A percentile compares a stretch with the other conserved stretches of the same genome.
Conservation (phyloP, 2,329 filamentous ascomycete species). For the Penicillium sp. region DNA sequence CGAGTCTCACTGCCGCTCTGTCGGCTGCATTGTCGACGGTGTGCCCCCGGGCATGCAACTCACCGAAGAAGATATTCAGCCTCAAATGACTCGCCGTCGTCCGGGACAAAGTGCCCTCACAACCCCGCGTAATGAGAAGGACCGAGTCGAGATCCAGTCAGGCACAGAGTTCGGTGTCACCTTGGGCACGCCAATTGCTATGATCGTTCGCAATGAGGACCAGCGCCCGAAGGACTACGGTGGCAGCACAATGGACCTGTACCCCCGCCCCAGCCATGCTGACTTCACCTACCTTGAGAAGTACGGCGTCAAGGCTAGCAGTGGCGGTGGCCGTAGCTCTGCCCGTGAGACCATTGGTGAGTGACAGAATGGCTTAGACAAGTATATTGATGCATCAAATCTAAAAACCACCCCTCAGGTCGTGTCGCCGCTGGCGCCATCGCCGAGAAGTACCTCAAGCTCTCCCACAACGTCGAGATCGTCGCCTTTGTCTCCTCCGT, state of each 20-base stretch:
- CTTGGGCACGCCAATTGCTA: constrained; percentile 84
- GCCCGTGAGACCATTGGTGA: constrained; percentile 91
- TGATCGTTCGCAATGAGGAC: constrained; percentile 89
- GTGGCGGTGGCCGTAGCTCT: constrained; percentile 84
- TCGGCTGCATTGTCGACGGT: constrained; percentile 94
- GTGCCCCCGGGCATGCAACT: constrained; percentile 85
- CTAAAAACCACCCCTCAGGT: constrained; percentile 42
- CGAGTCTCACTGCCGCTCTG: constrained; percentile 87
- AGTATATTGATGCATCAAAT: not conserved
- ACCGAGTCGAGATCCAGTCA: constrained; percentile 87
- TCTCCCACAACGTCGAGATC: constrained; percentile 85
- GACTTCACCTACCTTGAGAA: constrained; percentile 98
- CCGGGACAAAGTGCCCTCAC: constrained; percentile 89
- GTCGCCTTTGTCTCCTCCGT: constrained; percentile 87
- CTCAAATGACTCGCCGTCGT: constrained; percentile 86
- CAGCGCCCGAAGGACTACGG: constrained; percentile 92
- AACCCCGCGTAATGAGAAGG: constrained; percentile 90
- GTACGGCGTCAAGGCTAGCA: constrained; percentile 90
- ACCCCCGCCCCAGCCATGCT: constrained; percentile 87
- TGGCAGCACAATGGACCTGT: constrained; percentile 83
- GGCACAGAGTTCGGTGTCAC: constrained; percentile 89
- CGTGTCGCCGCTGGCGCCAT: constrained; percentile 90
- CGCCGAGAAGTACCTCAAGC: constrained; percentile 84
- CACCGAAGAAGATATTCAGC: constrained; percentile 85
- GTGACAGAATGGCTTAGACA: constrained; percentile 4